These are phyloP conservation scores for Glutinoglossum americanum DNA, from an alignment of 495 filamentous ascomycete genomes.

Conservation along the genomic window DNA sequence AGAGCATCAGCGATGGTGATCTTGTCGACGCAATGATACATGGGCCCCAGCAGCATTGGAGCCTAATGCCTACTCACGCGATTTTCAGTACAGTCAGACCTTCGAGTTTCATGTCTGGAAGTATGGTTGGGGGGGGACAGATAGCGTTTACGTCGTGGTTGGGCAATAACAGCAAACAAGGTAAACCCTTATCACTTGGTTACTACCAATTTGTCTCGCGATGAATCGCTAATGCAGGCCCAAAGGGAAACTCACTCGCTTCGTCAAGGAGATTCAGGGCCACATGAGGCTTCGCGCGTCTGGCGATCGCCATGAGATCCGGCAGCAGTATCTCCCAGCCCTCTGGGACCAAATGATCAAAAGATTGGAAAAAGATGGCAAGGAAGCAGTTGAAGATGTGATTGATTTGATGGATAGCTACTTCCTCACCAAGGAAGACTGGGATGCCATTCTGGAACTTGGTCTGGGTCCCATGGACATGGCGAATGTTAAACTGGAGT, in stretches of 20 bases:
- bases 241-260: constrained; percentile 55
- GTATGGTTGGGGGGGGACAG: constrained; percentile 32
- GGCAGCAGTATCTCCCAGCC: constrained; percentile 79
- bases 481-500: constrained; percentile 51
- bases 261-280: constrained; percentile 82
- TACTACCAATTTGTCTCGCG: background rate
- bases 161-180: constrained; percentile 79
- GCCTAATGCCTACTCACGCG: constrained; percentile 92
- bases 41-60: constrained; percentile 94
- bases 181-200: constrained; percentile 18
- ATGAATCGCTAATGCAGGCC: background rate
- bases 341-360: constrained; percentile 70
- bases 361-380: constrained; percentile 46
- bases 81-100: constrained; percentile 87
- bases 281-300: constrained; percentile 87
- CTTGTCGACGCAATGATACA: constrained; percentile 96
- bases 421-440: constrained; percentile 89
- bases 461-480: constrained; percentile 68
- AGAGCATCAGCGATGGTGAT: constrained; percentile 93
- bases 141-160: constrained; percentile 71
- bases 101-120: constrained; percentile 72
- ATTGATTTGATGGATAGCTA: constrained; percentile 95
- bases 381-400: constrained; percentile 46
- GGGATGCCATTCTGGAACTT: constrained; percentile 77
- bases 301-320: constrained; percentile 83